A percentile compares a stretch with the other conserved stretches of the same genome.
Conservation (phyloP, 2,329 filamentous ascomycete genomes). For the Microdochium bolleyi region DNA sequence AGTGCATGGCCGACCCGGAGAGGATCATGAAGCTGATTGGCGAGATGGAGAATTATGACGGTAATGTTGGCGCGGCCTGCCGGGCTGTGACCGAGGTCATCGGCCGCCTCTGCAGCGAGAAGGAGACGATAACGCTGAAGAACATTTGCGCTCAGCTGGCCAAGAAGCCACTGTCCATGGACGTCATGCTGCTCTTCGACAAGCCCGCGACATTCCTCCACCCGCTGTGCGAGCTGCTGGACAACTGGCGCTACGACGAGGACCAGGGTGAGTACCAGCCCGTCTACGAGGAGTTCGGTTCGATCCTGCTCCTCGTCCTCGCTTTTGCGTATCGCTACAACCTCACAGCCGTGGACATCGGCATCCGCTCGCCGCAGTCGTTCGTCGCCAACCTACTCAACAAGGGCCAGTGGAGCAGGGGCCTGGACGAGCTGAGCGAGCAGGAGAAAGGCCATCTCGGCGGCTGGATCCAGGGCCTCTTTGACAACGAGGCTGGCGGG, state of each 20-base stretch:
- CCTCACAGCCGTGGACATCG: slow-evolving; percentile 56
- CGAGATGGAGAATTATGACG: slow-evolving; percentile 83
- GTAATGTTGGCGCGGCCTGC: slow-evolving; percentile 81
- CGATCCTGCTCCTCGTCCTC: slow-evolving; percentile 64
- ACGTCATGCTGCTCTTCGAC: slow-evolving; percentile 70
- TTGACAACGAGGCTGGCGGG: slow-evolving; percentile 64
- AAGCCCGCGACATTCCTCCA: slow-evolving; percentile 61
- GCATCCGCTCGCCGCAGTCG: slow-evolving; percentile 48
- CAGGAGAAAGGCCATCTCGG: slow-evolving; percentile 59
- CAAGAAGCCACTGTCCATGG: slow-evolving; percentile 62
- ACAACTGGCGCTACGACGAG: slow-evolving; percentile 75
- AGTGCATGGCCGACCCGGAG: slow-evolving; percentile 70
- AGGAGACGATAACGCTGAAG: slow-evolving; percentile 76
- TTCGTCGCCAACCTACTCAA: slow-evolving; percentile 62
- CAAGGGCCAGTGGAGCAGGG: slow-evolving; percentile 47
- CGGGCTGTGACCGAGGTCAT: slow-evolving; percentile 69
- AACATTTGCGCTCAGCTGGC: slow-evolving; percentile 65
- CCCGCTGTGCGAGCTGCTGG: slow-evolving; percentile 67
- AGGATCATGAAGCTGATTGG: slow-evolving; percentile 68
- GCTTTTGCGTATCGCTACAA: slow-evolving; percentile 71
- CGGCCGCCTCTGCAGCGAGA: slow-evolving; percentile 59
- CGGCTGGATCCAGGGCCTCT: slow-evolving; percentile 72
- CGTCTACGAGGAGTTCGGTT: slow-evolving; percentile 79
- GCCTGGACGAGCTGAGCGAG: slow-evolving; percentile 52
- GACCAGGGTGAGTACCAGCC: slow-evolving; percentile 80